Percentiles rank a stretch among this genome's conserved stretches.
These are phyloP conservation scores for Trichoderma sp. DNA, from an alignment of 2,329 filamentous ascomycete species.

Conservation along the genomic window DNA sequence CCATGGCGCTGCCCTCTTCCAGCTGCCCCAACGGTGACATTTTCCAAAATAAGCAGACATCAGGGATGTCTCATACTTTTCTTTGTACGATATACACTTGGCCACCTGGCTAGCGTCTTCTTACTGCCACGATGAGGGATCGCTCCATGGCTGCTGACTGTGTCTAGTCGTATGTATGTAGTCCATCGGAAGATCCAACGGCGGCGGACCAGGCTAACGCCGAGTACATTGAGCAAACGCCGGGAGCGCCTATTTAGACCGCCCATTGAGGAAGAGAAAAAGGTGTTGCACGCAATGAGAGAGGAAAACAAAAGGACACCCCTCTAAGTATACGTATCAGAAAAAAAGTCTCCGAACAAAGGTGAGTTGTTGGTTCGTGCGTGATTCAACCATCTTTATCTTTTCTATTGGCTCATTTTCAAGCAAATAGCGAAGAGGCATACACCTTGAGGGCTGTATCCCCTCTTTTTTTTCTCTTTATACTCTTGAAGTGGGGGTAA, in stretches of 20 bases:
- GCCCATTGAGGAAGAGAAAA: constrained; percentile 13
- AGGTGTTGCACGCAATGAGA: neutral
- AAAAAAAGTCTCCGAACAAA: constrained; percentile 24
- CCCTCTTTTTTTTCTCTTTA: neutral
- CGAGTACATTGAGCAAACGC: neutral
- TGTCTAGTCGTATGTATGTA: neutral
- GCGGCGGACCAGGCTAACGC: constrained; percentile 18
- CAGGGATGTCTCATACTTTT: neutral
- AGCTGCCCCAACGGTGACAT: neutral
- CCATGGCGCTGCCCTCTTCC: neutral
- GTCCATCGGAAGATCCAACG: neutral
- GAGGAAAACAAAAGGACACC: neutral
- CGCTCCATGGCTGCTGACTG: constrained; percentile 11
- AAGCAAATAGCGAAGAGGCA: neutral
- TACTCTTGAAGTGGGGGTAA: neutral
- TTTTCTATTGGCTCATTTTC: neutral
- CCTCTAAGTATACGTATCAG: neutral
- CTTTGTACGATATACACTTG: neutral
- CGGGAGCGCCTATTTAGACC: constrained; percentile 3
- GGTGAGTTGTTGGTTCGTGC: constrained; percentile 10
- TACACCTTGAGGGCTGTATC: constrained; percentile 14
- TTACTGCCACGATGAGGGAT: neutral
- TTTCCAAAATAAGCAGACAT: constrained; percentile 11
- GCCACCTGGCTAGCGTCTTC: constrained; percentile 4
- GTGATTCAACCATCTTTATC: neutral